These are phyloP conservation scores for Stereocaulon alpinum DNA, from an alignment of 495 filamentous ascomycete genomes.

Conservation along the genomic window DNA sequence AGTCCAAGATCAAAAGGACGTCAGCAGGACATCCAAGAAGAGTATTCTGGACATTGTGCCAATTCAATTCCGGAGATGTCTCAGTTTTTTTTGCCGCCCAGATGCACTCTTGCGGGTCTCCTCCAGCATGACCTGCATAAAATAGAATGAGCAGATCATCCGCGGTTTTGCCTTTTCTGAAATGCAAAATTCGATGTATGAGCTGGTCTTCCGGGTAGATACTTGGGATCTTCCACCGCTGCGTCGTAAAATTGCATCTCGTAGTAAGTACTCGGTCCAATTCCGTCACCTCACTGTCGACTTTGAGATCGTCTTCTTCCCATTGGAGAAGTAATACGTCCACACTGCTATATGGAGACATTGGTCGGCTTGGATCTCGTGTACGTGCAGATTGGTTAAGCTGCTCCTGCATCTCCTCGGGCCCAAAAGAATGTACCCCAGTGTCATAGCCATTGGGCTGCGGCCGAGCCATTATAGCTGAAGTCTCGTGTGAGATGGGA, in stretches of 20 bases:
- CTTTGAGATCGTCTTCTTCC: slow-evolving; percentile 15
- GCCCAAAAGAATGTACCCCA: not conserved
- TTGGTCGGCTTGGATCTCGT: not conserved
- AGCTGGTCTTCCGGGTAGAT: slow-evolving; percentile 4
- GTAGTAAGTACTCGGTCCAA: slow-evolving; percentile 8
- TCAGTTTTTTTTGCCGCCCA: not conserved
- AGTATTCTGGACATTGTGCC: slow-evolving; percentile 7
- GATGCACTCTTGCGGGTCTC: slow-evolving; percentile 4
- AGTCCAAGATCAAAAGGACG: slow-evolving; percentile 15
- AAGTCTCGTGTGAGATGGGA: not conserved
- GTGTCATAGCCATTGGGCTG: not conserved
- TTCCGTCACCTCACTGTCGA: slow-evolving; percentile 5
- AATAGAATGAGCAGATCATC: slow-evolving; percentile 7
- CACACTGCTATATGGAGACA: slow-evolving; percentile 6
- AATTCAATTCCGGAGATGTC: slow-evolving; percentile 7
- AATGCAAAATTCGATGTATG: not conserved
- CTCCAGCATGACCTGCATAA: slow-evolving; percentile 13
- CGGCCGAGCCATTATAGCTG: not conserved
- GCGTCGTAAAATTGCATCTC: slow-evolving; percentile 1
- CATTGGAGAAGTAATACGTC: slow-evolving; percentile 15
- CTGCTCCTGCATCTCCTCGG: not conserved
- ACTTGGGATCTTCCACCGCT: slow-evolving; percentile 10
- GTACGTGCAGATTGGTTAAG: not conserved
- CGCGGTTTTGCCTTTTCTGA: slow-evolving; percentile 1
- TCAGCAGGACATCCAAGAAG: slow-evolving; percentile 9